Evolutionary conservation across 2,329 filamentous ascomycete species (phyloP), one percentile per base, ranked within the genome.

Genomic region (Rhytidhysteron rufulum): DNA sequence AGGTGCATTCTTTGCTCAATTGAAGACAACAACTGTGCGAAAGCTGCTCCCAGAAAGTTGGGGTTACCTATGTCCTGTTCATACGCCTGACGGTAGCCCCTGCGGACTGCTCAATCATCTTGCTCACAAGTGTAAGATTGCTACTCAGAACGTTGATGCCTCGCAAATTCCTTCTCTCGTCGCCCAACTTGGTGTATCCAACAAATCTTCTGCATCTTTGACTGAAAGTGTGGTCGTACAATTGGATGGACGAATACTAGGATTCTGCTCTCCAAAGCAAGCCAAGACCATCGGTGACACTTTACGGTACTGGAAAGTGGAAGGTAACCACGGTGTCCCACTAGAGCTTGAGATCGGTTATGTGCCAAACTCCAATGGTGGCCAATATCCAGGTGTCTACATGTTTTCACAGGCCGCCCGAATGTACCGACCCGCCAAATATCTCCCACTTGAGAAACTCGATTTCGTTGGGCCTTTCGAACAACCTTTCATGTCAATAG

Each of bases 401-500:
- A 87, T 98, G 79, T 87, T 89, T 51, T 93, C 90, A 2, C 80
- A 87, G 39, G 77, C 88, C 4, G 81, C 93, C 10, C 78, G 87
- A 18, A 94, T 98, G 88, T 80, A 91, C 43, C 79, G 93, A 44
- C 90, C 91, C 2, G 88, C 94, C 55, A 95, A 91, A 66, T 95
- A 97, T 60, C 76, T 98, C 20, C 85, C 90, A 4, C 75, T 95
- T 4, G 86, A 88, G 44, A 88, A 86, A 62, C 75, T 86, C 53
- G 93, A 98, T 67, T 89, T 81, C 48, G 86, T 98, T 24, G 93
- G 93, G 8, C 86, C 93, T 1, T 87, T 94, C 51, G 93, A 98
- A 68, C 93, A 98, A 69, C 90, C 91, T 0, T 97, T 93, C 72
- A 96, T 98, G 91, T 89, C 89, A 35, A 95, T 98, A 61, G 90